These are phyloP conservation scores for Leptographium galeiforme DNA, from an alignment of 2,329 filamentous ascomycete species.

Conservation along the genomic window DNA sequence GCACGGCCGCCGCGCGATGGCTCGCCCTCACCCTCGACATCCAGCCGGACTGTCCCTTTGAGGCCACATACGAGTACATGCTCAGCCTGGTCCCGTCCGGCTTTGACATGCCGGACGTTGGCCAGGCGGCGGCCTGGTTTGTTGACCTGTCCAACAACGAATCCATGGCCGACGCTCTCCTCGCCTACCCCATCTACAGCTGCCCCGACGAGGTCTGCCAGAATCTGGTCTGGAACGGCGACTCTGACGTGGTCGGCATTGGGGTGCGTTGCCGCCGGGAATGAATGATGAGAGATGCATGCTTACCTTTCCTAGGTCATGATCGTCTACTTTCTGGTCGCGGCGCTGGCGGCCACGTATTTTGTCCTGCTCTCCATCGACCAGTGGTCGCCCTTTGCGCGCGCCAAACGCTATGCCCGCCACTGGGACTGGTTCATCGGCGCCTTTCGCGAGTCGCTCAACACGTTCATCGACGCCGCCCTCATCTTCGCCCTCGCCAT, in stretches of 20 bases:
- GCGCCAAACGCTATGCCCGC: background rate
- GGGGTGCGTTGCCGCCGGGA: conserved; percentile 2
- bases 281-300: too few species aligned
- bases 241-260: conserved; percentile 12
- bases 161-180: background rate
- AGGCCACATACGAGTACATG: conserved; percentile 1
- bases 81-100: background rate
- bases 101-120: background rate
- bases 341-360: conserved; percentile 7
- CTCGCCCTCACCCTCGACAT: background rate
- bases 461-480: conserved; percentile 10
- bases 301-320: too few species aligned
- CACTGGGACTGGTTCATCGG: background rate
- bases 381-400: background rate
- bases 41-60: background rate
- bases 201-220: conserved; percentile 7
- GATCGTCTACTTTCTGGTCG: conserved; percentile 11
- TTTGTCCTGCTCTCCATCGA: conserved; percentile 7
- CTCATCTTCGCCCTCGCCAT: conserved; percentile 12
- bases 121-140: conserved; percentile 3
- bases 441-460: conserved; percentile 9
- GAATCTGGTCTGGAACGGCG: conserved; percentile 10
- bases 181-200: background rate
- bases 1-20: conserved; percentile 2
- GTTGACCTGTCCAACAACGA: background rate